Base-by-base conservation (phyloP, 1,284 basidiomycete species). In the Leccinum angustisporum region DNA sequence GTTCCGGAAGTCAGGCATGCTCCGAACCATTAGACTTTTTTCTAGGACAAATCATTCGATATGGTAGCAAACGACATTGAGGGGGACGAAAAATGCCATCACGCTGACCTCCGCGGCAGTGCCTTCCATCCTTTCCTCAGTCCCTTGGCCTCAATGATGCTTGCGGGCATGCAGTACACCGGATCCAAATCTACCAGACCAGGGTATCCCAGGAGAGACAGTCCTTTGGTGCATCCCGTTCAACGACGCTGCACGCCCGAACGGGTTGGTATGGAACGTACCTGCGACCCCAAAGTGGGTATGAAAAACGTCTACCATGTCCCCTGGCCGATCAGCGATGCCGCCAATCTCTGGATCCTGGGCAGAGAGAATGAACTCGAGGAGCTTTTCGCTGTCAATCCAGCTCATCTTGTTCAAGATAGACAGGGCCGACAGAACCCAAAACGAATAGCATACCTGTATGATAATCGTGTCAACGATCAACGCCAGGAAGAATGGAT, bases 401-500 rank as follows among this genome's bases (percentile, higher is more conserved):
- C 97, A 99, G 10, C 86, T 79, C 18, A 96, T 75, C 70, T 90
- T 93, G 53, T 88, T 85, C 43, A 99, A 77, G 62, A 98, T 96
- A 18, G 94, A 87, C 56, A 99, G 76, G 0, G 92, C 82, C 1
- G 96, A 95, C 3, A 99, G 83, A 5, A 97, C 95, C 95, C 96
- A 99, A 81, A 95, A 97, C 69, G 92, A 95, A 77, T 99, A 99
- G 79, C 97, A 99, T 3, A 97, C 94, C 94, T 96, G 14, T 59
- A 21, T 6, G 7, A 7, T 9, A 1, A 27, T 2, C 27, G 3
- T 30, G 50, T 61, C 54, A 60, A 27, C 48, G 16, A 43, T 48
- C 43, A 30, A 43, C 25, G n/a, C 11, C 25, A 27, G 1, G 13
- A 51, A 46, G 11, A 25, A 30, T 14, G 25, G 16, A 31, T n/a